A percentile compares a stretch with the other conserved stretches of the same genome.
These are phyloP conservation scores for Alternaria brassicicola DNA, from an alignment of 2,329 filamentous ascomycete genomes.

Conservation along the genomic window DNA sequence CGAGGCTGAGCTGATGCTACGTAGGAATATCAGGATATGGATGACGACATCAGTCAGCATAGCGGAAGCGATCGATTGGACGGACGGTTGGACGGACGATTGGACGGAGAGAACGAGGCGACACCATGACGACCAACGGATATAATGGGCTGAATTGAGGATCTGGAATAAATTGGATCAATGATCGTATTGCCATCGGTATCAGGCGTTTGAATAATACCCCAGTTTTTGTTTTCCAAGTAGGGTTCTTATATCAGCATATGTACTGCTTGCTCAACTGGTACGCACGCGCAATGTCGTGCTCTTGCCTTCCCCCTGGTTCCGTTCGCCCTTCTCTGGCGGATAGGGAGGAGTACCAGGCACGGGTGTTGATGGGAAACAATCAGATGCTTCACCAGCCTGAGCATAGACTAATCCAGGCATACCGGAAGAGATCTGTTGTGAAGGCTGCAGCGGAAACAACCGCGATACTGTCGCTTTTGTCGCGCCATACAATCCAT, in stretches of 20 bases:
- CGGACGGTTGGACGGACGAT: not conserved
- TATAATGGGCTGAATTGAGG: not conserved
- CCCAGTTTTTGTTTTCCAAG: not conserved
- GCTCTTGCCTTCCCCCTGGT: not conserved
- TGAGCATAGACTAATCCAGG: not conserved
- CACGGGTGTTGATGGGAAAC: not conserved
- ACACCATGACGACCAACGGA: not conserved
- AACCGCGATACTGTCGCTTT: not conserved
- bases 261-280: not conserved
- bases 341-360: not conserved
- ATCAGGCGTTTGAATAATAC: constrained; percentile 3
- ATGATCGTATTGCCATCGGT: not conserved
- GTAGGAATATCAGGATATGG: constrained; percentile 1
- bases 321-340: not conserved
- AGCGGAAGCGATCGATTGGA: not conserved
- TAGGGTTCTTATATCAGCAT: not conserved
- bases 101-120: not conserved
- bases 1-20: constrained; percentile 7
- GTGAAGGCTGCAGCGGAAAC: not conserved
- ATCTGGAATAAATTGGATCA: not conserved
- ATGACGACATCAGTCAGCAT: not conserved
- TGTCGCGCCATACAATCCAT: not conserved
- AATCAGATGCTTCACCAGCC: not conserved
- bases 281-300: not conserved
- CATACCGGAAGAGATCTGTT: not conserved